phyloP scores from a whole-genome alignment of 371 early-diverging fungal genomes.

The Mortierella sp. region DNA sequence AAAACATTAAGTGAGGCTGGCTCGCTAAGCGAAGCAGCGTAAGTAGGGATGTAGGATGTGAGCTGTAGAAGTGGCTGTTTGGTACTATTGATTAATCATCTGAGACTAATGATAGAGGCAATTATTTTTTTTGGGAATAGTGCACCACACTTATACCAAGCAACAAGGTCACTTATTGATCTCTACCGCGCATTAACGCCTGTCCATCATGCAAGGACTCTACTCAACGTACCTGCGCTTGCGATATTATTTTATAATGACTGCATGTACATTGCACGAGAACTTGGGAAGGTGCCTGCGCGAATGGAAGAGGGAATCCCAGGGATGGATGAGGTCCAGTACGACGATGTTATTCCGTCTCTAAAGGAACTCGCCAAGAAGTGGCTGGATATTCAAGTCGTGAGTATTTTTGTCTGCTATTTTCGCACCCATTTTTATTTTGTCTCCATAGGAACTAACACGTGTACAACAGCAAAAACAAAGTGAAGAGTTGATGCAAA shows the following conservation, averaged over 20 bases:
- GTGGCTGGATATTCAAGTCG: slow-evolving; percentile 59
- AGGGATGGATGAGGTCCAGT: slow-evolving; percentile 57
- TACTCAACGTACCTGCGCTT: slow-evolving; percentile 61
- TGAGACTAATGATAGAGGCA: background rate
- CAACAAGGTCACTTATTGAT: slow-evolving; percentile 51
- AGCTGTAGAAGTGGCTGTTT: background rate
- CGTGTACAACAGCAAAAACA: slow-evolving; percentile 45
- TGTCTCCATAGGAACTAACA: background rate
- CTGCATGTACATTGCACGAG: slow-evolving; percentile 74
- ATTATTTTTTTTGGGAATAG: background rate
- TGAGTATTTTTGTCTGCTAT: slow-evolving; percentile 34
- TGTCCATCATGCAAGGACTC: slow-evolving; percentile 44
- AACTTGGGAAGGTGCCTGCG: slow-evolving; percentile 30
- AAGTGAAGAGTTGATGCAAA: slow-evolving; percentile 57
- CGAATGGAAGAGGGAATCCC: slow-evolving; percentile 43
- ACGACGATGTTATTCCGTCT: slow-evolving; percentile 56
- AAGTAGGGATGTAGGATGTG: background rate
- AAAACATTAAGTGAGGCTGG: slow-evolving; percentile 26
- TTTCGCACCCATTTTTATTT: background rate
- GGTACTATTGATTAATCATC: background rate
- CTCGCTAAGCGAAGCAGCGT: slow-evolving; percentile 38
- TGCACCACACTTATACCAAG: slow-evolving; percentile 42
- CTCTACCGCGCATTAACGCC: slow-evolving; percentile 50
- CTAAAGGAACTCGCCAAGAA: slow-evolving; percentile 53
- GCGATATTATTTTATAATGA: slow-evolving; percentile 79